A percentile compares a stretch with the other conserved stretches of the same genome.
These are phyloP conservation scores for Lachancea cidri DNA, from an alignment of 805 yeast genomes.

Conservation along the genomic window DNA sequence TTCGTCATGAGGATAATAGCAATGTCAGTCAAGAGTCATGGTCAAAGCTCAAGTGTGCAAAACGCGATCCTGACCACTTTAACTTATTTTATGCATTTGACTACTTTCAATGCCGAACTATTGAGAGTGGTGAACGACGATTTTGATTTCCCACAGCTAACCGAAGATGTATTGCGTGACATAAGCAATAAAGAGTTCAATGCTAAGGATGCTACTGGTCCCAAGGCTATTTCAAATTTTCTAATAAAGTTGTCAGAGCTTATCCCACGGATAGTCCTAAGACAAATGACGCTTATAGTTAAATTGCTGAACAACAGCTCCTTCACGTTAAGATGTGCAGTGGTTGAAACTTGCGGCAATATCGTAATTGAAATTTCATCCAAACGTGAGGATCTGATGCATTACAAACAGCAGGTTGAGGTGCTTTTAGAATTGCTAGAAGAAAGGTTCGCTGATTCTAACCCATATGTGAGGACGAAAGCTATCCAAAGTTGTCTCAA, in stretches of 20 bases:
- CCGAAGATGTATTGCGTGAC: conserved; percentile 76
- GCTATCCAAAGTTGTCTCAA: conserved; percentile 75
- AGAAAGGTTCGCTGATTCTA: conserved; percentile 75
- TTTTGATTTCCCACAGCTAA: conserved; percentile 62
- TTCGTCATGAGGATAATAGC: conserved; percentile 60
- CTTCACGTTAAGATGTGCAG: conserved; percentile 78
- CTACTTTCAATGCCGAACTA: conserved; percentile 73
- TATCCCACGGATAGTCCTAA: conserved; percentile 63
- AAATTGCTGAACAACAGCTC: conserved; percentile 73
- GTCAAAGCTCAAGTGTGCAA: conserved; percentile 67
- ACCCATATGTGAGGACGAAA: conserved; percentile 83
- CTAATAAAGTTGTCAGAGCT: conserved; percentile 67
- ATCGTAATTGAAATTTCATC: conserved; percentile 58
- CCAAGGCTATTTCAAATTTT: conserved; percentile 75
- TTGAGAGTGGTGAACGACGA: conserved; percentile 55
- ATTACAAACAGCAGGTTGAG: conserved; percentile 45
- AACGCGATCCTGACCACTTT: conserved; percentile 71
- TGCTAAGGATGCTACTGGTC: conserved; percentile 80
- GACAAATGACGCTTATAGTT: conserved; percentile 69
- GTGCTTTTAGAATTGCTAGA: conserved; percentile 68
- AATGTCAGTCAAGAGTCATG: conserved; percentile 72
- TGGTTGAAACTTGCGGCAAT: conserved; percentile 86
- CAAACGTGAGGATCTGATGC: conserved; percentile 43
- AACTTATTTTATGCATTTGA: conserved; percentile 74
- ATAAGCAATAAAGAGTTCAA: conserved; percentile 70